phyloP scores from a whole-genome alignment of 169 alveolate genomes.

The Theileria sp. region DNA sequence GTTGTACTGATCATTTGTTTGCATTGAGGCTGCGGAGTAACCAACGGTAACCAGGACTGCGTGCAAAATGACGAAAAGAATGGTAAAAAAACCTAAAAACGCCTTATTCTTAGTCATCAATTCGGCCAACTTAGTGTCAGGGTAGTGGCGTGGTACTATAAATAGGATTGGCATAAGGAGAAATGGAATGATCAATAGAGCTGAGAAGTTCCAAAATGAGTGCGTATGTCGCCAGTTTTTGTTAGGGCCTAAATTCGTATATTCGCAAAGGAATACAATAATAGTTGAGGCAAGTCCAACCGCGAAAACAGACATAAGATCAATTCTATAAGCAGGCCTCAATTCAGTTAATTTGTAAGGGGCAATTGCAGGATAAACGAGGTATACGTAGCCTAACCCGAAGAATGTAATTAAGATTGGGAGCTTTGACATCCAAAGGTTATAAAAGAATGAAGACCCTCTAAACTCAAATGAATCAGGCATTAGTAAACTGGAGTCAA shows the following conservation, averaged over 20 bases:
- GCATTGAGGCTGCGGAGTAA: constrained; percentile 20
- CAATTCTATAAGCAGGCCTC: constrained; percentile 9
- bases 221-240: background rate
- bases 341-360: constrained; percentile 24
- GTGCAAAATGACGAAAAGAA: background rate
- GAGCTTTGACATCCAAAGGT: constrained; percentile 11
- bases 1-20: background rate
- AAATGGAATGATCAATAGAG: background rate
- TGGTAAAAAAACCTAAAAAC: background rate
- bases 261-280: constrained; percentile 8
- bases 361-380: constrained; percentile 21
- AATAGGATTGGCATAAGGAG: constrained; percentile 18
- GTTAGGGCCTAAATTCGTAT: constrained; percentile 17
- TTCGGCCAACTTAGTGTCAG: background rate
- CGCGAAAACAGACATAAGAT: constrained; percentile 9
- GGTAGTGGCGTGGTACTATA: constrained; percentile 25
- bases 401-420: constrained; percentile 11
- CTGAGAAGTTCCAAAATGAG: constrained; percentile 8
- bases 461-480: background rate
- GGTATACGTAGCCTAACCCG: constrained; percentile 16
- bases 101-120: background rate
- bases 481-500: background rate
- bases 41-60: background rate
- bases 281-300: background rate
- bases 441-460: background rate